phyloP scores from a whole-genome alignment of 2,329 filamentous ascomycete species.

The Orbilia quercus region DNA sequence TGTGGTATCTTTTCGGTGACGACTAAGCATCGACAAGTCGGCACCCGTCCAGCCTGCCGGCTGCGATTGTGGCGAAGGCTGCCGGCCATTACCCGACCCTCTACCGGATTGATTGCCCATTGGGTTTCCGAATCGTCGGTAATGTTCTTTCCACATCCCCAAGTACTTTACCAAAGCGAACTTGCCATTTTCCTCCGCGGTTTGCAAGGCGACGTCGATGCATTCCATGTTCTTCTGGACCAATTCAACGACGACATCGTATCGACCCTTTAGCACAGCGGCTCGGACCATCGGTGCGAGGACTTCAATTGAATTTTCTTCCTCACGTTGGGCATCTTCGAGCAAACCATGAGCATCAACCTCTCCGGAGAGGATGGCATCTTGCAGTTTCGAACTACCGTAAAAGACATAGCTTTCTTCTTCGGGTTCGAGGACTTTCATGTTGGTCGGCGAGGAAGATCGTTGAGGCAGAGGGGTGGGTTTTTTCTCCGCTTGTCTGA shows the following conservation, averaged over 20 bases:
- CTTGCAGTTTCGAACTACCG: slow-evolving; percentile 34
- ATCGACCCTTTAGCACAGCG: slow-evolving; percentile 34
- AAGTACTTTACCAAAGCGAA: slow-evolving; percentile 42
- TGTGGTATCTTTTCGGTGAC: slow-evolving; percentile 1
- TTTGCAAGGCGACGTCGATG: slow-evolving; percentile 45
- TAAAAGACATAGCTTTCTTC: slow-evolving; percentile 41
- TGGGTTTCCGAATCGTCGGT: slow-evolving; percentile 10
- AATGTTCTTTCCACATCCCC: slow-evolving; percentile 39
- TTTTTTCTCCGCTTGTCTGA: slow-evolving; percentile 31
- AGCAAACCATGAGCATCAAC: slow-evolving; percentile 29
- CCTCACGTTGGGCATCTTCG: slow-evolving; percentile 32
- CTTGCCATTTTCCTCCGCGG: slow-evolving; percentile 45
- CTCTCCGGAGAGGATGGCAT: slow-evolving; percentile 38
- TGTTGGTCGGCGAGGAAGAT: slow-evolving; percentile 11
- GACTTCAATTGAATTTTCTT: slow-evolving; percentile 30
- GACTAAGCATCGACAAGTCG: not conserved
- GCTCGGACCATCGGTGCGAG: slow-evolving; percentile 31
- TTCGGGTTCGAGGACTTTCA: slow-evolving; percentile 33
- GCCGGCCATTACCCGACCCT: not conserved
- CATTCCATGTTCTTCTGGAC: slow-evolving; percentile 41
- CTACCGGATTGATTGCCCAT: not conserved
- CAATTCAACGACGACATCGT: slow-evolving; percentile 45
- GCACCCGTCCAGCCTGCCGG: not conserved
- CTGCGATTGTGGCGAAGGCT: too few relatives aligned
- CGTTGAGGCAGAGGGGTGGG: slow-evolving; percentile 20